Evolutionary conservation across 306 rosid genomes (phyloP), one percentile per base, ranked within the genome.

Genomic region (Begonia fuchsioides): DNA sequence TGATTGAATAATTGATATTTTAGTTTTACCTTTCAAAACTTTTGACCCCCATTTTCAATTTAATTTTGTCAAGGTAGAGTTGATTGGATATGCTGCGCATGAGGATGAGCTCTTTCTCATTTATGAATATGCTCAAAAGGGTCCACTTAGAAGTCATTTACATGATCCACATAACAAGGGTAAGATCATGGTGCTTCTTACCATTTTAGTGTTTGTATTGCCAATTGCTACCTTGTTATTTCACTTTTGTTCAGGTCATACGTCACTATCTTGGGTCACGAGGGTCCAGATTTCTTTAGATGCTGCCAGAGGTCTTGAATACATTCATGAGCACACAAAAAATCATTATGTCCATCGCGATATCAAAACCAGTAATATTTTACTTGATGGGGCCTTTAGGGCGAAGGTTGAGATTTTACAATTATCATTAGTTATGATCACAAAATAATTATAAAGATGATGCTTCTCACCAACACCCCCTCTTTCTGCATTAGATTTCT

Each of bases 301-400:
- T 60, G 79, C 95, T 50, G 95, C 94, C 51, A 71, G 98, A 73
- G 98, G 94, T 26, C 87, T 90, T n/a, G 98, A 90, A 72, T 90
- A 90, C 70, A 85, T 85, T 58, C 98, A 90, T 1, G 98, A 90
- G 72, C 98, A 90, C 75, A 85, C 98, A 12, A 85, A 81, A 73
- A 44, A 78, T 59, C 95, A 85, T 67, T 90, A 90, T 57, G 98
- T 90, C 32, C 98, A 90, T 65, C 79, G 98, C 15, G 98, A 90
- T 72, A 85, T 90, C 72, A 90, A 90, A 74, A 85, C 98, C 41
- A 90, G 94, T 83, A 90, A 90, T 76, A 90, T 90, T 65, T 68
- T 90, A 54, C 95, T 90, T 40, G 98, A 85, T 65, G 76, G 79
- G 60, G 61, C 82, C 60, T 85, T 85, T 64, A 75, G 93, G 68